A percentile compares a stretch with the other conserved stretches of the same genome.
These are phyloP conservation scores for Arthrobotrys entomopaga DNA, from an alignment of 2,329 filamentous ascomycete species.

Conservation along the genomic window DNA sequence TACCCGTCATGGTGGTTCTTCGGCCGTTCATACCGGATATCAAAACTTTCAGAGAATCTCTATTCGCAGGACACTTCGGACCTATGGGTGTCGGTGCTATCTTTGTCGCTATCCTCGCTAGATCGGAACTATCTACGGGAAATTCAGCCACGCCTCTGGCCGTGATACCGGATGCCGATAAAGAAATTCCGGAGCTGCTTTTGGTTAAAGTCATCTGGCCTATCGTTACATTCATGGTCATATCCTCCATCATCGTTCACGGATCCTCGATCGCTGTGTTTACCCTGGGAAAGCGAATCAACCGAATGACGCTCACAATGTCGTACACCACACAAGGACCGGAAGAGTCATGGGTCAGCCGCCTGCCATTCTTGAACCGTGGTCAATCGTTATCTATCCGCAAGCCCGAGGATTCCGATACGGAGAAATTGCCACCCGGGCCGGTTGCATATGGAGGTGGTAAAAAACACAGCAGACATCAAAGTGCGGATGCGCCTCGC, in stretches of 20 bases:
- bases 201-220: slow-evolving; percentile 93
- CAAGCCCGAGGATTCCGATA: slow-evolving; percentile 72
- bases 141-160: slow-evolving; percentile 76
- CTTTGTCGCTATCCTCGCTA: slow-evolving; percentile 90
- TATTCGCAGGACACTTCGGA: slow-evolving; percentile 97
- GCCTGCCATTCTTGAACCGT: slow-evolving; percentile 83
- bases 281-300: slow-evolving; percentile 96
- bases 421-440: slow-evolving; percentile 71
- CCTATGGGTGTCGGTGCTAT: slow-evolving; percentile 97
- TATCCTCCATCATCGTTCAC: slow-evolving; percentile 92
- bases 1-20: slow-evolving; percentile 89
- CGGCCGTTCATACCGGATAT: slow-evolving; percentile 96
- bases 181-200: slow-evolving; percentile 71
- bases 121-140: slow-evolving; percentile 86
- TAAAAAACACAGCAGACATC: slow-evolving; percentile 83
- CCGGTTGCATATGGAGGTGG: slow-evolving; percentile 82
- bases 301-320: slow-evolving; percentile 76
- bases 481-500: slow-evolving; percentile 83
- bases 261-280: slow-evolving; percentile 99
- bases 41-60: slow-evolving; percentile 96
- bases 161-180: slow-evolving; percentile 67
- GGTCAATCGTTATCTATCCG: slow-evolving; percentile 79
- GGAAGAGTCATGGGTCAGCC: slow-evolving; percentile 95
- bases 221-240: slow-evolving; percentile 91
- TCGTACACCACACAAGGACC: slow-evolving; percentile 92